Conservation (phyloP, 805 yeast species). For the Ogataea chonburiensis region DNA sequence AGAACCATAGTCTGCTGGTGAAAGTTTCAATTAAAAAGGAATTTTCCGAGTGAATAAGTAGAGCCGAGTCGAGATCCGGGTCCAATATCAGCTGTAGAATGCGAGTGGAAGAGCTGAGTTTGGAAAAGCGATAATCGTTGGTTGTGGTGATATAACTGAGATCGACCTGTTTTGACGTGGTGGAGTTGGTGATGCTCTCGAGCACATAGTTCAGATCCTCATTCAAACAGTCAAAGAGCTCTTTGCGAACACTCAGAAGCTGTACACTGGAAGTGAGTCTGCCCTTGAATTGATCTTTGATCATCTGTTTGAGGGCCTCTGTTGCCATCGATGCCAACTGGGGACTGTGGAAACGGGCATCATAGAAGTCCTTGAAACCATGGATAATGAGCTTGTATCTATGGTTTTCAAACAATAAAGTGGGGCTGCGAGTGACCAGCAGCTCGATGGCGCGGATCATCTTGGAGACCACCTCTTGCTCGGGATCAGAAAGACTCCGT, state of each 20-base stretch:
- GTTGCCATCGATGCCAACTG: slow-evolving; percentile 26
- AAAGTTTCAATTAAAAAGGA: slow-evolving; percentile 26
- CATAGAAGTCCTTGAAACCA: slow-evolving; percentile 27
- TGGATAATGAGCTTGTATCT: slow-evolving; percentile 22
- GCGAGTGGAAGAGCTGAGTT: slow-evolving; percentile 28
- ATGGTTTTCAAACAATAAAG: slow-evolving; percentile 26
- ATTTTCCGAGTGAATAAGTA: slow-evolving; percentile 23
- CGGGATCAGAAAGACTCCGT: slow-evolving; percentile 15
- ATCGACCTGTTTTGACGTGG: slow-evolving; percentile 16
- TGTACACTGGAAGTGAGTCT: slow-evolving; percentile 25
- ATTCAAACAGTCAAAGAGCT: slow-evolving; percentile 24
- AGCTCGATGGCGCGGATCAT: slow-evolving; percentile 30
- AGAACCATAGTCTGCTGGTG: slow-evolving; percentile 33
- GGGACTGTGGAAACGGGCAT: slow-evolving; percentile 24
- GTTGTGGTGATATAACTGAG: slow-evolving; percentile 17
- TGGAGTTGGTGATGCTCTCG: slow-evolving; percentile 28
- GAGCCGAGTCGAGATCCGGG: slow-evolving; percentile 18
- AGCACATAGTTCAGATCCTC: slow-evolving; percentile 24
- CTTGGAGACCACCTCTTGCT: slow-evolving; percentile 24
- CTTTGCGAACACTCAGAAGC: slow-evolving; percentile 23
- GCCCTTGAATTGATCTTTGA: slow-evolving; percentile 22
- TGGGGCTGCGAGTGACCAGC: slow-evolving; percentile 25
- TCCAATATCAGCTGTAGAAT: slow-evolving; percentile 29
- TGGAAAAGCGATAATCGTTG: slow-evolving; percentile 25
- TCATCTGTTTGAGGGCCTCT: slow-evolving; percentile 24